Percentiles rank a stretch among this genome's conserved stretches.
Evolutionary conservation across 2,329 filamentous ascomycete species (phyloP).

Genomic region (Aureobasidium sp.): DNA sequence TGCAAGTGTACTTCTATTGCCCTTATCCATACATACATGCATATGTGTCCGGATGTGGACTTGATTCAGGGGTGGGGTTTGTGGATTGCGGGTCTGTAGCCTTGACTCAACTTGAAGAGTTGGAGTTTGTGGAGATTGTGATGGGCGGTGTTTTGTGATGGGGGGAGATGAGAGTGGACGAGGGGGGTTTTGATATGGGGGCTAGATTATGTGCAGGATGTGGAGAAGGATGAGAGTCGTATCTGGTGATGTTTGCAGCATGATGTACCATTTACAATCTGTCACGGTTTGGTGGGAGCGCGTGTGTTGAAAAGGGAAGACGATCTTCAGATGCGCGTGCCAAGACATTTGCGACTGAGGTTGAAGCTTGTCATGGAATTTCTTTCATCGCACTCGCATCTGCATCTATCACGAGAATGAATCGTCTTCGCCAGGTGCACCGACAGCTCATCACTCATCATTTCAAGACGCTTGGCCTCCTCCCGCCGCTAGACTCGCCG

Average conservation of each 20-base stretch:
- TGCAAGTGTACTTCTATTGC: not conserved
- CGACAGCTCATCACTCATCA: not conserved
- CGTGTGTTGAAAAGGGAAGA: not conserved
- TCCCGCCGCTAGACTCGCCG: not conserved
- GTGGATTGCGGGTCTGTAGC: no score
- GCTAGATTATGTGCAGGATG: slow-evolving; percentile 3
- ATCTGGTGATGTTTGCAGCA: slow-evolving; percentile 7
- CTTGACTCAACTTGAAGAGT: not conserved
- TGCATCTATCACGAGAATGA: slow-evolving; percentile 1
- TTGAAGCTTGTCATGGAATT: no score
- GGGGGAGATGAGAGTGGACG: not conserved
- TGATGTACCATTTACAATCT: no score
- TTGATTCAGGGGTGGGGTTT: not conserved
- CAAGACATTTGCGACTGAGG: slow-evolving; percentile 4
- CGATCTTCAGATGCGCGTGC: not conserved
- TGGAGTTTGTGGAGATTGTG: slow-evolving; percentile 5
- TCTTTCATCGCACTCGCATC: no score
- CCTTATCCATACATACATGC: not conserved
- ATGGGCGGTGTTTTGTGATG: no score
- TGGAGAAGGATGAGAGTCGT: not conserved
- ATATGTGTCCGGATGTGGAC: not conserved
- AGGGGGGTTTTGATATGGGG: no score
- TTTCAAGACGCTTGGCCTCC: not conserved
- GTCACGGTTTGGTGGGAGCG: not conserved
- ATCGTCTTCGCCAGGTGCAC: slow-evolving; percentile 3